A percentile compares a stretch with the other conserved stretches of the same genome.
phyloP scores from a whole-genome alignment of 2,329 filamentous ascomycete genomes.

The Xylariomycetidae sp. region DNA sequence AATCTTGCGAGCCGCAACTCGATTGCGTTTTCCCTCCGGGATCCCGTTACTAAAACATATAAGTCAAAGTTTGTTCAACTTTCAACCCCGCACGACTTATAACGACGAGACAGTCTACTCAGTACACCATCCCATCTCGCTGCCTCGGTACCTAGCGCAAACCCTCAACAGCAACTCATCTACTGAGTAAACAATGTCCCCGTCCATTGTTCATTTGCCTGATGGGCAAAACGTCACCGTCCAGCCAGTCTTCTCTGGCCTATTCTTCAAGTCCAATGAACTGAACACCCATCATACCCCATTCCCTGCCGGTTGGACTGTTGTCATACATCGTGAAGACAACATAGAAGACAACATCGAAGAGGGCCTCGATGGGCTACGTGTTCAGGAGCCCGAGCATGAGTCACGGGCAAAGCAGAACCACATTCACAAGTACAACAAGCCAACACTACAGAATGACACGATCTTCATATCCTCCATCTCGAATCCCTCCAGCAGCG shows the following conservation, averaged over 20 bases:
- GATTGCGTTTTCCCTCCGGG: no score
- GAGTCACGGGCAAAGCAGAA: constrained; percentile 23
- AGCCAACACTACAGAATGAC: constrained; percentile 73
- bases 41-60: no score
- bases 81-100: no score
- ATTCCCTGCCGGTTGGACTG: constrained; percentile 85
- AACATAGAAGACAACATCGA: constrained; percentile 38
- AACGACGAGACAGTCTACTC: no score
- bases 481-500: constrained; percentile 72
- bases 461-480: constrained; percentile 89
- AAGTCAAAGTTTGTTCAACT: no score
- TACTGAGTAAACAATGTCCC: constrained; percentile 19
- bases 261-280: constrained; percentile 83
- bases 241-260: constrained; percentile 82
- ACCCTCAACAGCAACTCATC: no score
- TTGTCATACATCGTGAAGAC: constrained; percentile 72
- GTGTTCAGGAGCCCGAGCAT: constrained; percentile 25
- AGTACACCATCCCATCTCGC: no score
- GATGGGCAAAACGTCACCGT: constrained; percentile 84
- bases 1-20: no score
- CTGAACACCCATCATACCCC: constrained; percentile 62
- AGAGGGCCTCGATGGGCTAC: constrained; percentile 21
- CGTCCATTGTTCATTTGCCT: constrained; percentile 63
- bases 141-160: no score
- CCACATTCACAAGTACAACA: constrained; percentile 61